A percentile compares a stretch with the other conserved stretches of the same genome.
phyloP scores from a whole-genome alignment of 2,329 filamentous ascomycete species.

The Colletotrichum lupini region DNA sequence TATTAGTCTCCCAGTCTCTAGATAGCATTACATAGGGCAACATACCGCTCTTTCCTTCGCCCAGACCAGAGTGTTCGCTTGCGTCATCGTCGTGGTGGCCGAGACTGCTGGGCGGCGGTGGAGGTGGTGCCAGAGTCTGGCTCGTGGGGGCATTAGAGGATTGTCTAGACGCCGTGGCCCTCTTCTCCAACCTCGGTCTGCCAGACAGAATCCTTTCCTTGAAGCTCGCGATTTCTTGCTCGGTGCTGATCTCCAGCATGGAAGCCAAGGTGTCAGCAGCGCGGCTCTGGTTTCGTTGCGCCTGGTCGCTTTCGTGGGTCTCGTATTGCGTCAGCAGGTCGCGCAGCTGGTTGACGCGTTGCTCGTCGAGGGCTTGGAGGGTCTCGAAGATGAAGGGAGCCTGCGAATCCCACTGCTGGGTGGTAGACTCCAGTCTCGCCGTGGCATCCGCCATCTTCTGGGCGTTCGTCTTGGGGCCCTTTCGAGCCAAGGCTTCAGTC shows the following conservation, averaged over 20 bases:
- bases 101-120: slow-evolving; percentile 36
- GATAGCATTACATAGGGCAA: background rate
- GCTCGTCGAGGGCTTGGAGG: slow-evolving; percentile 90
- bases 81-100: slow-evolving; percentile 50
- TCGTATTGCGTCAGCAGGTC: slow-evolving; percentile 93
- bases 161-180: slow-evolving; percentile 52
- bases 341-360: slow-evolving; percentile 86
- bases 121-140: slow-evolving; percentile 43
- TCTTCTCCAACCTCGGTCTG: slow-evolving; percentile 50
- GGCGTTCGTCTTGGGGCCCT: slow-evolving; percentile 79
- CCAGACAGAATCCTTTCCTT: slow-evolving; percentile 35
- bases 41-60: slow-evolving; percentile 41
- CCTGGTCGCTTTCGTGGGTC: slow-evolving; percentile 90
- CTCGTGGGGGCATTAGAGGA: slow-evolving; percentile 50
- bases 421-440: slow-evolving; percentile 80
- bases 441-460: slow-evolving; percentile 82
- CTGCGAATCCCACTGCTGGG: slow-evolving; percentile 90
- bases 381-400: slow-evolving; percentile 95
- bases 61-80: slow-evolving; percentile 56
- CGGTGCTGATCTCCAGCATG: slow-evolving; percentile 87
- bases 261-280: slow-evolving; percentile 84
- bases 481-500: slow-evolving; percentile 84
- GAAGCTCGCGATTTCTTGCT: slow-evolving; percentile 76
- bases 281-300: slow-evolving; percentile 78
- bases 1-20: slow-evolving; percentile 39